These are phyloP conservation scores for Diaporthe aspalathi DNA, from an alignment of 2,329 filamentous ascomycete genomes.

Conservation along the genomic window DNA sequence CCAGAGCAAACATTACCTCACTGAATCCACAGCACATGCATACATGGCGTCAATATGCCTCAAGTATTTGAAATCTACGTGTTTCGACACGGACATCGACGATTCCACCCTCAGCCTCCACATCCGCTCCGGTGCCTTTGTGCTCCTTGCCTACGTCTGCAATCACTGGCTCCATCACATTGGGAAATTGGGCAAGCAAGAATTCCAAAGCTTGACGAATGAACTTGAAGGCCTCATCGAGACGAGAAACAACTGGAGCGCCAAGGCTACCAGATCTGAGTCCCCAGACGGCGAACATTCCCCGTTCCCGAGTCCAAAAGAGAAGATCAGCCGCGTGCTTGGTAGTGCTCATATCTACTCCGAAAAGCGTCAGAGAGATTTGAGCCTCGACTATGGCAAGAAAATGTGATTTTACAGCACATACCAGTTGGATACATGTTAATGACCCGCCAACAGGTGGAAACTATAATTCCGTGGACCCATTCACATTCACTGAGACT, in stretches of 20 bases:
- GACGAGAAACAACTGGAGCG: neutral
- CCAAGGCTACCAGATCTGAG: too few species aligned
- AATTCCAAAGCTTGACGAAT: neutral
- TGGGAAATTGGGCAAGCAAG: neutral
- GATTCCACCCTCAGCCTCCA: neutral
- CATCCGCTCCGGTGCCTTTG: neutral
- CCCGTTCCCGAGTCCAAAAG: neutral
- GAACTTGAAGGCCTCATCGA: neutral
- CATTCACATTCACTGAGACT: neutral
- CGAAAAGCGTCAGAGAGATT: neutral
- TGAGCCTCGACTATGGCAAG: neutral
- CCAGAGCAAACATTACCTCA: neutral
- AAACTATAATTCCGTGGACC: neutral
- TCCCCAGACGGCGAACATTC: neutral
- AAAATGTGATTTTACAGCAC: too few species aligned
- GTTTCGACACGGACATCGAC: neutral
- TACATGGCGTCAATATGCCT: neutral
- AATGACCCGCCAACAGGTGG: neutral
- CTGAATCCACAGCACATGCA: neutral
- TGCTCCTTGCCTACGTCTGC: neutral
- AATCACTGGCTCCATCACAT: neutral
- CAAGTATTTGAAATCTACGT: neutral
- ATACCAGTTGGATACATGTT: neutral
- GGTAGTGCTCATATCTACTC: neutral
- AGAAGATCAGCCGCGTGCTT: neutral